These are phyloP conservation scores for Tulasnella sp. DNA, from an alignment of 768 basidiomycete genomes.

Conservation along the genomic window DNA sequence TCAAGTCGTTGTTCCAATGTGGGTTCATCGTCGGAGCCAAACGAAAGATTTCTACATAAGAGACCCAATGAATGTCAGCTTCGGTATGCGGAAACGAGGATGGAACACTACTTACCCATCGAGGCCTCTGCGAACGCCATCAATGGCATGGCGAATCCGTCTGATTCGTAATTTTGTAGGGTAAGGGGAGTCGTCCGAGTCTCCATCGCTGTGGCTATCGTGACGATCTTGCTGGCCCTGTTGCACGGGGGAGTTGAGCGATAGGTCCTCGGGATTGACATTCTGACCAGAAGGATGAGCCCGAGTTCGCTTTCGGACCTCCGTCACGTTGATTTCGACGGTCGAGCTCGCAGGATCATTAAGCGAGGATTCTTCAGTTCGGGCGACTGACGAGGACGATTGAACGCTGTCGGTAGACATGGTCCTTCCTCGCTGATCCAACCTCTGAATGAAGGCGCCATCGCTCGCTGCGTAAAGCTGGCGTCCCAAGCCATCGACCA, in stretches of 20 bases:
- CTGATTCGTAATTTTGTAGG: neutral
- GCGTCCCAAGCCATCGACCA: constrained; percentile 18
- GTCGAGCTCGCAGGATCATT: neutral
- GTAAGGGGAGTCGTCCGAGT: neutral
- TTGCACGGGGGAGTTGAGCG: neutral
- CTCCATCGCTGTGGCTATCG: neutral
- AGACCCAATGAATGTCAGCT: neutral
- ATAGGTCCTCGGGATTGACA: neutral
- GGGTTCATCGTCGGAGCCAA: neutral
- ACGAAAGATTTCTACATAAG: neutral
- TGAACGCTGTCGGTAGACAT: neutral
- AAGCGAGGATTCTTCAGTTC: neutral
- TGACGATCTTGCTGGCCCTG: neutral
- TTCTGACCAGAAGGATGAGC: neutral
- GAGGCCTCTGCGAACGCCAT: neutral
- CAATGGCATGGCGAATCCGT: neutral
- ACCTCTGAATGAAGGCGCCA: constrained; percentile 12
- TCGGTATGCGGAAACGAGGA: neutral
- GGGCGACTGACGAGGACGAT: too few species aligned
- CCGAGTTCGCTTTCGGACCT: neutral
- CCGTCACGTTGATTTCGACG: constrained; percentile 5
- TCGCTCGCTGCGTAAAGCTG: constrained; percentile 11
- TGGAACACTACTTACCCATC: neutral
- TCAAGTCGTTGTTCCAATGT: neutral
- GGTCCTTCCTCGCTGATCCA: constrained; percentile 11